Evolutionary conservation across 1,284 basidiomycete species (phyloP).

Genomic region (Gomphus bonarii): DNA sequence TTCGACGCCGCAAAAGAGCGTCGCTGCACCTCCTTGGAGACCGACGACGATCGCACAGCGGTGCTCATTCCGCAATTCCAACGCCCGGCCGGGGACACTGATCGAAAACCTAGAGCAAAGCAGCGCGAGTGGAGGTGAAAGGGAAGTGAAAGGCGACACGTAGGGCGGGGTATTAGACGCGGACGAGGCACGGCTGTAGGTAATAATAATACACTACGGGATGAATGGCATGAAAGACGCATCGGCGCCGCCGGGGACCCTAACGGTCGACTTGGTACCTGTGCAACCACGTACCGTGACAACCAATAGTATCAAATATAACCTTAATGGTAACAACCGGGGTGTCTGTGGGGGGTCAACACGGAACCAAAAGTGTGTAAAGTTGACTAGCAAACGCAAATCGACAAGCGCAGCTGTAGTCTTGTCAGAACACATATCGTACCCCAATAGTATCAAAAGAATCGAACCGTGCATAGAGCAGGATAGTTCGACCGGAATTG

Average conservation of each 20-base stretch:
- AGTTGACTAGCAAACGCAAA: no score
- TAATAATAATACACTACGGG: background rate
- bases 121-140: background rate
- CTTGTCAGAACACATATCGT: no score
- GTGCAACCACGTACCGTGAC: no score
- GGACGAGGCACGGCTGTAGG: background rate
- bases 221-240: background rate
- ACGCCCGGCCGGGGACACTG: background rate
- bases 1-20: background rate
- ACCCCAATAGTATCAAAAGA: no score
- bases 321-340: background rate
- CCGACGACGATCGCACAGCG: background rate
- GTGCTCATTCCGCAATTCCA: background rate
- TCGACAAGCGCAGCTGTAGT: no score
- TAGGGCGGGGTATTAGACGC: background rate
- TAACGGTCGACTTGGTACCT: background rate
- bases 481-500: no score
- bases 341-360: no score
- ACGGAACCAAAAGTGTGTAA: no score
- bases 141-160: background rate
- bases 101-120: background rate
- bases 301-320: background rate
- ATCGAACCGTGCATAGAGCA: no score
- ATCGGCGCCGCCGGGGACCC: background rate
- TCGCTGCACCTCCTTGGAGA: background rate